These are phyloP conservation scores for Dioscorea alata DNA, from an alignment of 106 monocot species.

Conservation along the genomic window DNA sequence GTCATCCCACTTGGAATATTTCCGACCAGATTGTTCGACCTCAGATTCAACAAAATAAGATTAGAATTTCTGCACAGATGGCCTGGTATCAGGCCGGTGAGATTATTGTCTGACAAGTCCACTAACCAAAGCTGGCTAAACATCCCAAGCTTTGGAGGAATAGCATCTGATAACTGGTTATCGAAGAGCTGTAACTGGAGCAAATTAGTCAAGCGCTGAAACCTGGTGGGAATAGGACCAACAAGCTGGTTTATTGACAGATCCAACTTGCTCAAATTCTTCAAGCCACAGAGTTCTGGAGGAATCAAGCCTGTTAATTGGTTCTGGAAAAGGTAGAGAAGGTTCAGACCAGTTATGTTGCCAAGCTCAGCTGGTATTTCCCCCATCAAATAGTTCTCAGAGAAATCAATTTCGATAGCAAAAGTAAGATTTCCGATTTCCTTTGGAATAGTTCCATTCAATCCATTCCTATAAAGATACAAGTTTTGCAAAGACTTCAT, in stretches of 20 bases:
- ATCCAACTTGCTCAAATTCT: conserved; percentile 81
- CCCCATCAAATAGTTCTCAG: conserved; percentile 76
- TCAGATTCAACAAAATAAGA: conserved; percentile 68
- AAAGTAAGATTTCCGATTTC: conserved; percentile 58
- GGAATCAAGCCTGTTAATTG: conserved; percentile 69
- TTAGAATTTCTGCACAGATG: conserved; percentile 70
- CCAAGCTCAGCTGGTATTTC: conserved; percentile 63
- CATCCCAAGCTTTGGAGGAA: conserved; percentile 64
- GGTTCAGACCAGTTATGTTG: conserved; percentile 39
- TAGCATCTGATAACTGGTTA: conserved; percentile 70
- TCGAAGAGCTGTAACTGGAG: conserved; percentile 76
- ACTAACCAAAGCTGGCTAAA: conserved; percentile 86
- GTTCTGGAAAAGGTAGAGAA: conserved; percentile 89
- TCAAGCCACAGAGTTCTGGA: conserved; percentile 42
- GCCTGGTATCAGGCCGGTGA: conserved; percentile 65
- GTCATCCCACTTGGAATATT: conserved; percentile 61
- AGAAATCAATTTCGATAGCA: conserved; percentile 78
- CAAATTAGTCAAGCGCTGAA: conserved; percentile 64
- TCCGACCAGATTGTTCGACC: conserved; percentile 70
- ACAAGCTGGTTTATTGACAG: conserved; percentile 79
- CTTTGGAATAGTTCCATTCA: conserved; percentile 89
- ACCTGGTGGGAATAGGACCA: conserved; percentile 57
- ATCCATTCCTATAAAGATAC: conserved; percentile 79
- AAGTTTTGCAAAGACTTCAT: conserved; percentile 44
- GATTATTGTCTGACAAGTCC: conserved; percentile 79